Base-by-base conservation (phyloP, 2,329 filamentous ascomycete genomes). In the Pyrenochaeta sp. region DNA sequence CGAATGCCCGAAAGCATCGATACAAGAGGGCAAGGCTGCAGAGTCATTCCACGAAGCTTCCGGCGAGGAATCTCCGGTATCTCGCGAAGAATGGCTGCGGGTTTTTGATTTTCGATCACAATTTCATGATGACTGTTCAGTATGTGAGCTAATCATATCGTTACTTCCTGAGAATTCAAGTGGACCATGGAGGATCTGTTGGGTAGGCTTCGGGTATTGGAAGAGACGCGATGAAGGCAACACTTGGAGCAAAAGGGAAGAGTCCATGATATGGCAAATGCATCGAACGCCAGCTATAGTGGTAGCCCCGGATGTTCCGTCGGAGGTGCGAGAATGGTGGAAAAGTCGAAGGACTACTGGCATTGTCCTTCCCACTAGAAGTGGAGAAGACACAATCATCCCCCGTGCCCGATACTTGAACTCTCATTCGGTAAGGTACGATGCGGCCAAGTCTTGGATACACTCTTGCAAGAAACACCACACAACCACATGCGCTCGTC, bases 141-240 rank as follows among this genome's bases (percentile, higher is more conserved):
- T 31, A 19, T 31, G 29, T 11, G 29, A 31, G 20, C n/a, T 31
- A 11, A 18, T 31, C 15, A 6, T 31, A 9, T 31, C 29, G 15
- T 9, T 31, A 9, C 29, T 31, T 17, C 29, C 29, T 5, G 8
- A 31, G 15, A 17, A 31, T 19, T 17, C 29, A 17, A 19, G 15
- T 31, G 29, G 29, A 10, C 29, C 29, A 4, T 31, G 29, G 29
- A 7, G 29, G 18, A 7, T 31, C 29, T 31, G 29, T 31, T 31
- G 29, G 29, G 29, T 31, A 11, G 29, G 29, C 7, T 31, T 18
- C 20, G 29, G 29, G n/a, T 31, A 19, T 20, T 31, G 20, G 15
- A 31, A 19, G 15, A 31, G 18, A 18, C 14, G 20, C n/a, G 29
- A 31, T 7, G 6, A 9, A 7, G 10, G 20, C n/a, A 31, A 31